A percentile compares a stretch with the other conserved stretches of the same genome.
Evolutionary conservation across 306 rosid genomes (phyloP).

Genomic region (Medicago arabica): DNA sequence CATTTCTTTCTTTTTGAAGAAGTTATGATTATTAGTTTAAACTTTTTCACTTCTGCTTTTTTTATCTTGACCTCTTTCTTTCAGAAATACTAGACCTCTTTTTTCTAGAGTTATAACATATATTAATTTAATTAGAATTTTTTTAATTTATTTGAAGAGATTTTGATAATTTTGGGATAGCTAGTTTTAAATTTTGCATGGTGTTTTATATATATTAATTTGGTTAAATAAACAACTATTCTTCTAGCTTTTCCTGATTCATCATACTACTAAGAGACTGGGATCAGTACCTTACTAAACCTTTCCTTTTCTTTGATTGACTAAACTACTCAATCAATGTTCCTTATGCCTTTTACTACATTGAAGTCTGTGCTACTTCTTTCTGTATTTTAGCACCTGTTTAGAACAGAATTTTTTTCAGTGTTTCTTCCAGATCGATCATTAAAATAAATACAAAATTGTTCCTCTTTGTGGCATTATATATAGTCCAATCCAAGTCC

Average conservation of each 20-base stretch:
- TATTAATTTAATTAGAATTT: no score
- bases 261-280: conserved; percentile 49
- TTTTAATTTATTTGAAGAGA: neutral
- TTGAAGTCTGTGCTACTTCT: conserved; percentile 71
- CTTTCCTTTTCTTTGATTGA: conserved; percentile 56
- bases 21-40: neutral
- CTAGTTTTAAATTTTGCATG: neutral
- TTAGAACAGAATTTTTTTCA: conserved; percentile 50
- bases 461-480: conserved; percentile 39
- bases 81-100: neutral
- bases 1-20: conserved; percentile 6
- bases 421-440: conserved; percentile 48
- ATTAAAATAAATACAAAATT: conserved; percentile 27
- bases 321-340: conserved; percentile 87
- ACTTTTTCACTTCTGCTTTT: neutral
- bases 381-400: conserved; percentile 7
- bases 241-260: conserved; percentile 47
- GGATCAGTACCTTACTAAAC: conserved; percentile 53
- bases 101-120: neutral
- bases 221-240: neutral
- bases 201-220: neutral
- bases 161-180: neutral
- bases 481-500: conserved; percentile 37
- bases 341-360: conserved; percentile 78
- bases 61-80: neutral